Conservation (phyloP, 345 rosid species). For the Populus pruinosa region DNA sequence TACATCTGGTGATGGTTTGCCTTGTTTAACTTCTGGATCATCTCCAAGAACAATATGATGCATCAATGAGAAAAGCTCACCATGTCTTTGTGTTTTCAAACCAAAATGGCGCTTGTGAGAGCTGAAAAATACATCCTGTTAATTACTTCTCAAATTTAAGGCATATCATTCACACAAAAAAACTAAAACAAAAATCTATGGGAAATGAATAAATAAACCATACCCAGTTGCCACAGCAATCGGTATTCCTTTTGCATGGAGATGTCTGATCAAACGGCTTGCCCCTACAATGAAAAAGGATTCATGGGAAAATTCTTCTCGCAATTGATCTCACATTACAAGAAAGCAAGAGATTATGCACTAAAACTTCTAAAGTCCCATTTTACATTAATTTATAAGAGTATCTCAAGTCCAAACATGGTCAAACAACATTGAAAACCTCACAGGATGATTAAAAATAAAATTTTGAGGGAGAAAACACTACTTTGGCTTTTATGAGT, state of each 20-base stretch:
- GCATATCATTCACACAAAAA: too few species aligned
- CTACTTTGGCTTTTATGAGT: background rate
- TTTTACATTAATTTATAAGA: background rate
- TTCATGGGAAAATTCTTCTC: background rate
- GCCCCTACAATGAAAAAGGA: slow-evolving; percentile 51
- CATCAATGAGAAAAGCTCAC: slow-evolving; percentile 82
- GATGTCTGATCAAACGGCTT: slow-evolving; percentile 60
- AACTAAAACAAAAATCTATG: background rate
- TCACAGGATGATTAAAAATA: background rate
- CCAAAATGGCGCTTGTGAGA: slow-evolving; percentile 74
- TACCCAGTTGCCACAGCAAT: slow-evolving; percentile 83
- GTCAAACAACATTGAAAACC: background rate
- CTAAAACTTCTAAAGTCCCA: background rate
- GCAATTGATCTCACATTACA: background rate
- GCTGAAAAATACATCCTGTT: slow-evolving; percentile 35
- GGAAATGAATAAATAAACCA: background rate
- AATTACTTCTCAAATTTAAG: background rate
- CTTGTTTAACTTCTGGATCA: slow-evolving; percentile 91
- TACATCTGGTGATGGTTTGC: slow-evolving; percentile 85
- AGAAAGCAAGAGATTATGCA: background rate
- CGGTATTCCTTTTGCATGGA: slow-evolving; percentile 79
- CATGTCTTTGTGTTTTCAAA: slow-evolving; percentile 73
- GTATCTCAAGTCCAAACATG: background rate
- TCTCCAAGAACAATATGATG: slow-evolving; percentile 90
- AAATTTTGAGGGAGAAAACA: background rate